Conservation (phyloP, 768 basidiomycete species). For the Leccinum sublutescens region DNA sequence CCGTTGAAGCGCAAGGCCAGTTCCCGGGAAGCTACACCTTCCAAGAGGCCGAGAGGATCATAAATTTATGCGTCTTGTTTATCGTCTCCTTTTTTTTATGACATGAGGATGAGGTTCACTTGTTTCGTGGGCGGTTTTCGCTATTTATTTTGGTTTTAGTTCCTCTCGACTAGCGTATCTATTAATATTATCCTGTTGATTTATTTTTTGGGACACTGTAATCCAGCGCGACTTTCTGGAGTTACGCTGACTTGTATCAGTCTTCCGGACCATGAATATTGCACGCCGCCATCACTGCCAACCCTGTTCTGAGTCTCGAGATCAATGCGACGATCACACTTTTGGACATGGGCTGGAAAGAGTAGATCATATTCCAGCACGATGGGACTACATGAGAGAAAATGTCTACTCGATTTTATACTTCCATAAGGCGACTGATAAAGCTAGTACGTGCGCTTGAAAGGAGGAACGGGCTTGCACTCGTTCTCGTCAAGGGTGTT, state of each 20-base stretch:
- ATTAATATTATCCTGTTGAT: not conserved
- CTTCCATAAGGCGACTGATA: not conserved
- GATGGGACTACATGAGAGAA: conserved; percentile 7
- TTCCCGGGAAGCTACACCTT: not conserved
- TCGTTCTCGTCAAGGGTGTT: conserved; percentile 92
- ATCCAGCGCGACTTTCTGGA: not conserved
- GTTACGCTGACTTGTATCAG: not conserved
- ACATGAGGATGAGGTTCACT: not conserved
- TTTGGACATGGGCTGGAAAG: not conserved
- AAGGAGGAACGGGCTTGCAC: conserved; percentile 95
- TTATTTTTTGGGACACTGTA: not conserved
- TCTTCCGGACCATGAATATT: not conserved
- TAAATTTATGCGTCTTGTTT: not conserved
- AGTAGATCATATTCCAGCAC: conserved; percentile 13
- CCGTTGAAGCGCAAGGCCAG: conserved; percentile 24
- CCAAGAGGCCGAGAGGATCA: conserved; percentile 20
- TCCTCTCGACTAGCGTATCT: not conserved
- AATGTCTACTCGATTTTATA: conserved; percentile 7
- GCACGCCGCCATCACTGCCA: not conserved
- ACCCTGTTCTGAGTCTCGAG: not conserved
- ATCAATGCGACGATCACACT: not conserved
- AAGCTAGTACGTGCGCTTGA: conserved; percentile 88
- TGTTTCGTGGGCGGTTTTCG: not conserved
- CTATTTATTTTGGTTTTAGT: not conserved
- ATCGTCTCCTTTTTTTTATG: not conserved